These are phyloP conservation scores for Triticum dicoccoides DNA, from an alignment of 176 grass and related monocot species.

Conservation along the genomic window DNA sequence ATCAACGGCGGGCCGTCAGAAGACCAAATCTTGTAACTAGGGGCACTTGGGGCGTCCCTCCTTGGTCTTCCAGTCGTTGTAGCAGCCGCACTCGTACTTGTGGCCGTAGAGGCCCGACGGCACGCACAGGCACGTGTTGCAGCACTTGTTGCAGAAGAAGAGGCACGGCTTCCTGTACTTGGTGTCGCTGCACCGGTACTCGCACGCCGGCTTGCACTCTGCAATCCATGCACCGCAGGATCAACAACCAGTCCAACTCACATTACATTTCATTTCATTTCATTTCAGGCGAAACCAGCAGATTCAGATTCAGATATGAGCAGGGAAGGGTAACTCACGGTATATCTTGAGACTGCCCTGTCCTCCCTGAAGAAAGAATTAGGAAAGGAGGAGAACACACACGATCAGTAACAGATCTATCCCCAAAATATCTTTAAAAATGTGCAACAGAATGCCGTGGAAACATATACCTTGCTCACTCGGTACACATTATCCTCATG, in stretches of 20 bases:
- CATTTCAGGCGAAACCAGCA: neutral
- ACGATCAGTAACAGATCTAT: neutral
- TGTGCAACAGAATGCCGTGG: neutral
- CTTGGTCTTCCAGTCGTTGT: conserved; percentile 76
- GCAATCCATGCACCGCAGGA: neutral
- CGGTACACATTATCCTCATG: conserved; percentile 24
- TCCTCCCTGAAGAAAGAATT: conserved; percentile 5
- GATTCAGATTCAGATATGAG: neutral
- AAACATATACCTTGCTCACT: conserved; percentile 25
- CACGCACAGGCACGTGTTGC: conserved; percentile 49
- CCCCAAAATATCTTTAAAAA: neutral
- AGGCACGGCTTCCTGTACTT: conserved; percentile 62
- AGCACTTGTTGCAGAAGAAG: conserved; percentile 71
- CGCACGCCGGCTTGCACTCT: conserved; percentile 56
- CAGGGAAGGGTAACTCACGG: conserved; percentile 22
- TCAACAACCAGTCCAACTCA: neutral
- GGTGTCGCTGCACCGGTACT: conserved; percentile 39
- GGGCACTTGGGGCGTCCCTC: conserved; percentile 60
- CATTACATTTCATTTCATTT: no score
- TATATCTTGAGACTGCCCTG: conserved; percentile 26
- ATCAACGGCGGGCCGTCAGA: neutral
- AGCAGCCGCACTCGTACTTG: conserved; percentile 60
- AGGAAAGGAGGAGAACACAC: neutral
- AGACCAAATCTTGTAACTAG: neutral
- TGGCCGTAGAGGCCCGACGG: conserved; percentile 63